A percentile compares a stretch with the other conserved stretches of the same genome.
Evolutionary conservation across 2,329 filamentous ascomycete species (phyloP).

Genomic region (Aspergillus sp.): DNA sequence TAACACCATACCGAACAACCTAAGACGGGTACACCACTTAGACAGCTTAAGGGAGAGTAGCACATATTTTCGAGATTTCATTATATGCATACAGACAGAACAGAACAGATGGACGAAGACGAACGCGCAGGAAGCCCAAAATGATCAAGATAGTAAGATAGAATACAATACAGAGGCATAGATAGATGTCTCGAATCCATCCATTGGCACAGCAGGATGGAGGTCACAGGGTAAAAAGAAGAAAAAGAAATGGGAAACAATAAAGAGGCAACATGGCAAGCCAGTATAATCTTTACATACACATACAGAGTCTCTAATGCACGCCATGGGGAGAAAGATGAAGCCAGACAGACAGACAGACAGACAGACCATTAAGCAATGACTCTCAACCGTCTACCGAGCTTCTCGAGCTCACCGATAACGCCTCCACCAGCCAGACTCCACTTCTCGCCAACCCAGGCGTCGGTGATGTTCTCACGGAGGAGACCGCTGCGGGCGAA

Average conservation of each 20-base stretch:
- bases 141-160: slow-evolving; percentile 16
- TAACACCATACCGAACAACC: no score
- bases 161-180: slow-evolving; percentile 35
- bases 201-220: slow-evolving; percentile 23
- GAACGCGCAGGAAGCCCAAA: slow-evolving; percentile 23
- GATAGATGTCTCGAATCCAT: slow-evolving; percentile 21
- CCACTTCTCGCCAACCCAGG: slow-evolving; percentile 78
- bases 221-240: neutral
- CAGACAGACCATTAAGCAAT: slow-evolving; percentile 14
- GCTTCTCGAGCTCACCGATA: slow-evolving; percentile 81
- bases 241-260: neutral
- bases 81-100: slow-evolving; percentile 38
- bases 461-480: slow-evolving; percentile 68
- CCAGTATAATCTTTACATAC: slow-evolving; percentile 2
- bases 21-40: no score
- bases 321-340: neutral
- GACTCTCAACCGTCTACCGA: slow-evolving; percentile 51
- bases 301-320: neutral
- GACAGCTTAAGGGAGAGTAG: neutral
- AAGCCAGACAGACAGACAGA: no score
- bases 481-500: slow-evolving; percentile 85
- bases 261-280: neutral
- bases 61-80: slow-evolving; percentile 23
- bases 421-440: slow-evolving; percentile 76
- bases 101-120: no score